These are phyloP conservation scores for Suillus bovinus DNA, from an alignment of 768 basidiomycete species.

Conservation along the genomic window DNA sequence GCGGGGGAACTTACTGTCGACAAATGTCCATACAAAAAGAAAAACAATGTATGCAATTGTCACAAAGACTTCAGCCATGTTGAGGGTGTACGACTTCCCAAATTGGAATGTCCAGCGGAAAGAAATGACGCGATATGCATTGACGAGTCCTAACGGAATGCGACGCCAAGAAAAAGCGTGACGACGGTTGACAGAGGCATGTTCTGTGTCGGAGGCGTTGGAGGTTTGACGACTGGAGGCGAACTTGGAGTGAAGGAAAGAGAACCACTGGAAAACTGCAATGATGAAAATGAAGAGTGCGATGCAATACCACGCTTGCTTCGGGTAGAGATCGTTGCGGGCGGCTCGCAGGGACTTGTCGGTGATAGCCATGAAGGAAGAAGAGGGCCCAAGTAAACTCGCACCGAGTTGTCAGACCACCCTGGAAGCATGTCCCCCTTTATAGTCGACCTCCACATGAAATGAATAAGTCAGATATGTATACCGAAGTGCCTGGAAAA, in stretches of 20 bases:
- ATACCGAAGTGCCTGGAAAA: not conserved
- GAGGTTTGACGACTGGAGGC: not conserved
- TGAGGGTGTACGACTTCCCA: conserved; percentile 38
- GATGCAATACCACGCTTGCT: conserved; percentile 16
- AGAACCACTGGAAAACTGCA: conserved; percentile 14
- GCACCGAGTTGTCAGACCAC: not conserved
- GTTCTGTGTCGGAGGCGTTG: conserved; percentile 8
- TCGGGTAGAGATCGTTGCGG: conserved; percentile 12
- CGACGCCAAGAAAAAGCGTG: conserved; percentile 41
- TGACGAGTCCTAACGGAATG: conserved; percentile 35
- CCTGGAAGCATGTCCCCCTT: not conserved
- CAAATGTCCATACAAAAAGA: conserved; percentile 42
- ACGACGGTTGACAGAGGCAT: conserved; percentile 16
- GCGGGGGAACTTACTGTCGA: conserved; percentile 41
- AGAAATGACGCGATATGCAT: conserved; percentile 43
- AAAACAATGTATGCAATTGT: conserved; percentile 44
- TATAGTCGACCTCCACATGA: not conserved
- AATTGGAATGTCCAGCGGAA: conserved; percentile 49
- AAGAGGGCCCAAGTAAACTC: not conserved
- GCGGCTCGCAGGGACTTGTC: conserved; percentile 5
- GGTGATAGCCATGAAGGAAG: conserved; percentile 3
- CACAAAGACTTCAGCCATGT: conserved; percentile 44
- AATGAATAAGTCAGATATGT: not conserved
- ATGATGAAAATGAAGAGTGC: conserved; percentile 16
- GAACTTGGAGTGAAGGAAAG: conserved; percentile 18